These are phyloP conservation scores for Mikania micrantha DNA, from an alignment of 129 eudicot species.

Conservation along the genomic window DNA sequence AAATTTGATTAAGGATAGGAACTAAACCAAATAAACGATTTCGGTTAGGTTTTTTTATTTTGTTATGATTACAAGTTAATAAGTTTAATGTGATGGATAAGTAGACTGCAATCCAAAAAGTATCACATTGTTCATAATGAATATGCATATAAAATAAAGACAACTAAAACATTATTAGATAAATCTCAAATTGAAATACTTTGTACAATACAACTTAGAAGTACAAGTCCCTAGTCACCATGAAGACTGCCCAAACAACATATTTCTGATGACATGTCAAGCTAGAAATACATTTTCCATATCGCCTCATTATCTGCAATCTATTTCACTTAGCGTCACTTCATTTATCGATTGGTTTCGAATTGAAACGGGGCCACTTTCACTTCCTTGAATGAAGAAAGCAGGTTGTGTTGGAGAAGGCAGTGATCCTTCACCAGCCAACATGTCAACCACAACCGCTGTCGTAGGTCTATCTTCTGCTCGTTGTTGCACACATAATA, in stretches of 20 bases:
- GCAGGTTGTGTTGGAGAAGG: neutral
- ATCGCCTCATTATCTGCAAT: slow-evolving; percentile 3
- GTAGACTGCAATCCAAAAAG: too few species aligned
- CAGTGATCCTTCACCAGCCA: slow-evolving; percentile 19
- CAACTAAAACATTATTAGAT: too few species aligned
- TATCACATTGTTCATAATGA: too few species aligned
- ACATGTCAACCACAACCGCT: slow-evolving; percentile 37
- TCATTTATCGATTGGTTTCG: neutral
- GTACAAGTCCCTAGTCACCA: neutral
- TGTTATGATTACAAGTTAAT: too few species aligned
- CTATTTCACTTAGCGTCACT: slow-evolving; percentile 1
- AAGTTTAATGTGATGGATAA: too few species aligned
- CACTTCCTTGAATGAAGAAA: slow-evolving; percentile 13
- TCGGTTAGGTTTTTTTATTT: too few species aligned
- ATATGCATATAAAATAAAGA: too few species aligned
- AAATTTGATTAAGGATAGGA: too few species aligned
- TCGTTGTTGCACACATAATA: slow-evolving; percentile 44
- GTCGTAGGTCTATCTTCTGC: slow-evolving; percentile 41
- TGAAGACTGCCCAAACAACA: neutral
- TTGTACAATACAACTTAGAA: neutral
- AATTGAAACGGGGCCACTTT: neutral
- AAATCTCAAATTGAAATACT: neutral
- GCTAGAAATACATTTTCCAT: neutral
- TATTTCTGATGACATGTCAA: neutral
- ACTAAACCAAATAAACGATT: too few species aligned